These are phyloP conservation scores for Populus nigra DNA, from an alignment of 345 rosid species.

Conservation along the genomic window DNA sequence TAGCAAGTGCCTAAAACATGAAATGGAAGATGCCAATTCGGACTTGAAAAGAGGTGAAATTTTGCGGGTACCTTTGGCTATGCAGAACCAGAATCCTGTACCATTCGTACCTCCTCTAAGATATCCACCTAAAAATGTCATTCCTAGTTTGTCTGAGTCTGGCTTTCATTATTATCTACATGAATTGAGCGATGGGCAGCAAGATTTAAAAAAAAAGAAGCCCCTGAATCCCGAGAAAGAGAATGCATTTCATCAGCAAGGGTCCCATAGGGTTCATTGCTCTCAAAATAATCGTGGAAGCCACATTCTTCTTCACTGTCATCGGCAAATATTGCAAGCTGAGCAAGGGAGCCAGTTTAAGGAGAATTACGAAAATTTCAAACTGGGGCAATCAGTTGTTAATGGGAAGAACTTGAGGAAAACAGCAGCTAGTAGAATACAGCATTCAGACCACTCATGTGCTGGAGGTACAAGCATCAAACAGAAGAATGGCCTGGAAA, in stretches of 20 bases:
- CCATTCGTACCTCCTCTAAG: slow-evolving; percentile 17
- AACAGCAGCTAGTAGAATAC: neutral
- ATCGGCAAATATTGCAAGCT: neutral
- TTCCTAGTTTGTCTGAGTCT: neutral
- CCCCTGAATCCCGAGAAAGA: neutral
- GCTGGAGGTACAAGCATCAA: neutral
- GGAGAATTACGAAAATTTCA: neutral
- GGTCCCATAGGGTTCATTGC: neutral
- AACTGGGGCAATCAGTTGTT: neutral
- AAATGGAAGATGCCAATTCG: neutral
- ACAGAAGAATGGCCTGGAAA: neutral
- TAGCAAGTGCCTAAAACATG: neutral
- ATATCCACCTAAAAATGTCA: slow-evolving; percentile 23
- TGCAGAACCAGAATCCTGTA: neutral
- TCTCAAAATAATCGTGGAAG: neutral
- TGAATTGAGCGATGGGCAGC: neutral
- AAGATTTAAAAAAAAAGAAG: neutral
- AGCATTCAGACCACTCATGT: neutral
- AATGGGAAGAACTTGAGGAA: neutral
- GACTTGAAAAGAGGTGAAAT: neutral
- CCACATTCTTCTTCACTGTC: neutral
- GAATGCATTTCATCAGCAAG: neutral
- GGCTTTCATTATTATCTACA: neutral
- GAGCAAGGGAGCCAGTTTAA: neutral
- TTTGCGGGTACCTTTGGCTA: neutral